Evolutionary conservation across 768 basidiomycete species (phyloP), one percentile per base, ranked within the genome.

Genomic region (Daedalea quercina): DNA sequence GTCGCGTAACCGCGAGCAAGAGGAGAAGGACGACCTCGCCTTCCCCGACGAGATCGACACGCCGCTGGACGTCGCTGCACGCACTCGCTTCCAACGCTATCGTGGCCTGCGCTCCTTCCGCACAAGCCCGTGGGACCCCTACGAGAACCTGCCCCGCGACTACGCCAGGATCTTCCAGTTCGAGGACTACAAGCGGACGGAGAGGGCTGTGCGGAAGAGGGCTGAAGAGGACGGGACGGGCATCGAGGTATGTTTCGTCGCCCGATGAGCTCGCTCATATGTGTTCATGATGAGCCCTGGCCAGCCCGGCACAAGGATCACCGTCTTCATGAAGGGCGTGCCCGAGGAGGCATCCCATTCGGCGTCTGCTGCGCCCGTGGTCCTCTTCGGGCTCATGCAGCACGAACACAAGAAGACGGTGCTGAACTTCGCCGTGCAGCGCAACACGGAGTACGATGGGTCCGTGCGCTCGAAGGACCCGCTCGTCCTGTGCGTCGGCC

Each of bases 11-110:
- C 82, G 84, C 50, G 76, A 80, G 48, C 77, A 81, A 17, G 88
- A 90, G 68, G 89, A 91, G 61, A 79, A 83, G 34, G 85, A 90
- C 47, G 90, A 96, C 58, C 69, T 81, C 23, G 76, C 79, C n/a
- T 99, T 97, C 70, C 95, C 95, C 0, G 95, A 99, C 63, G 95
- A 99, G 67, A 78, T 95, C 11, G 94, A 98, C 61, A 98, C 96
- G 0, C 95, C 95, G 0, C 81, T 83, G 57, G 88, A 97, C 52
- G 71, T 85, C 9, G 71, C 89, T 1, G 94, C 94, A 2, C 74
- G 79, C 17, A 78, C 77, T 9, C 82, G 96, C 11, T 98, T 98
- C 72, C 90, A 92, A 62, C 80, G 94, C 45, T 99, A 84, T 67
- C 84, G 95, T 53, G 95, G 95, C 8, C 68, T 99, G 70, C 83